Percentiles rank a stretch among this genome's conserved stretches.
Evolutionary conservation across 2,329 filamentous ascomycete species (phyloP).

Genomic region (Emydomyces testavorans): DNA sequence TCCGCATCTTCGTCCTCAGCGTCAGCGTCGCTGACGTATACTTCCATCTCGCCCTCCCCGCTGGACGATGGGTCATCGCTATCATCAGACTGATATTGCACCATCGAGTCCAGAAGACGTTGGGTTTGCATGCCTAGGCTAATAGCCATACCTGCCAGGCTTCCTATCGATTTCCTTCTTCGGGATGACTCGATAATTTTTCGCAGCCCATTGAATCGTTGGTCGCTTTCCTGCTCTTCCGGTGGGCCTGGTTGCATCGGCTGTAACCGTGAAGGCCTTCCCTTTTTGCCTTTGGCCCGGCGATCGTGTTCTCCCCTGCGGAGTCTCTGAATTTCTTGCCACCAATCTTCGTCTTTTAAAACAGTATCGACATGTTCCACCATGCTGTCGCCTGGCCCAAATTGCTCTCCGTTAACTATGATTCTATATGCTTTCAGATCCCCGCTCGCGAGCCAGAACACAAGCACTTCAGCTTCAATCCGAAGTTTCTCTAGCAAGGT

Average conservation of each 20-base stretch:
- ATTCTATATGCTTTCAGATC: constrained; percentile 60
- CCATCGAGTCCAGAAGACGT: constrained; percentile 52
- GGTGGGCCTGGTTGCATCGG: constrained; percentile 24
- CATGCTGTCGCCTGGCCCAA: constrained; percentile 42
- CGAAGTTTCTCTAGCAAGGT: constrained; percentile 67
- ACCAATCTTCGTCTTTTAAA: constrained; percentile 66
- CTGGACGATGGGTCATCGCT: constrained; percentile 35
- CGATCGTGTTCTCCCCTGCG: constrained; percentile 21
- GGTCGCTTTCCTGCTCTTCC: constrained; percentile 23
- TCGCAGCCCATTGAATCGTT: constrained; percentile 47
- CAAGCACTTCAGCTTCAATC: constrained; percentile 66
- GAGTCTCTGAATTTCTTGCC: constrained; percentile 57
- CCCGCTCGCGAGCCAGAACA: constrained; percentile 71
- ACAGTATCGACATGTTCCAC: constrained; percentile 53
- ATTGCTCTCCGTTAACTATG: constrained; percentile 59
- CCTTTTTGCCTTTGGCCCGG: constrained; percentile 15
- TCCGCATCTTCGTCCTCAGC: constrained; percentile 9
- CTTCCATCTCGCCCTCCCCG: constrained; percentile 31
- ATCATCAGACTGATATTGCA: constrained; percentile 40
- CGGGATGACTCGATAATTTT: constrained; percentile 52
- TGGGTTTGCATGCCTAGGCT: constrained; percentile 67
- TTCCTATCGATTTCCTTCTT: constrained; percentile 40
- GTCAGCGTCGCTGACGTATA: constrained; percentile 15
- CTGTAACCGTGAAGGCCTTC: background rate
- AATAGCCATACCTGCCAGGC: constrained; percentile 45